Evolutionary conservation across 2,329 filamentous ascomycete genomes (phyloP), one percentile per base, ranked within the genome.

Genomic region (Claviceps humidiphila): DNA sequence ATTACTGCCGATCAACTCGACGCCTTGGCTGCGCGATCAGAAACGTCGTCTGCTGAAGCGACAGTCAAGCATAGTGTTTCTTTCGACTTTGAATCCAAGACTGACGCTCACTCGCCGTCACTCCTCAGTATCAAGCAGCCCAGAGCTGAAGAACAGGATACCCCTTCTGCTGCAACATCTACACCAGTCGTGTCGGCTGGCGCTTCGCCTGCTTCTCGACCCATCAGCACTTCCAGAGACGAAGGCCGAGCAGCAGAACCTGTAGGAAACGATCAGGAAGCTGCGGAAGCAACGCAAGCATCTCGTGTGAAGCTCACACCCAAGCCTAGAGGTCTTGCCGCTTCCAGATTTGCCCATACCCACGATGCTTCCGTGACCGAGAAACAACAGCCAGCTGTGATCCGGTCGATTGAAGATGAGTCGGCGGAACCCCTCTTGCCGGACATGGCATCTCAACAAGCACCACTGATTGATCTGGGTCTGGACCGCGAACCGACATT

Each of bases 131-230:
- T 75, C 2, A 69, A 71, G 16, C 59, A 54, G 14, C 68, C 49
- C 17, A 58, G 62, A 68, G 57, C 71, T 71, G 51, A 64, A 71
- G 62, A 63, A 63, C 47, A 73, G 58, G 76, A 75, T 58, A 81
- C 81, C 4, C 51, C 63, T 11, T 90, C 87, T 39, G 30, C 30
- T 34, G 84, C 85, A 4, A 75, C 80, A 16, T 85, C 87, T 0
- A 80, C 79, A 59, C 76, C 85, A 0, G 94, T 93, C 63, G 76
- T 73, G 4, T 76, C 77, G 14, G 68, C 71, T 17, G 67, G 61
- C 37, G 56, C 62, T 58, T 54, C 66, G 54, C 59, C 61, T 40
- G 53, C 62, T 30, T 59, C 61, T 1, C 50, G 53, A 9, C 26
- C 26, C 2, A 22, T 57, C 4, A 50, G 55, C 11, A 57, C 22